Base-by-base conservation (phyloP, 306 rosid species). In the Argentina anserina region DNA sequence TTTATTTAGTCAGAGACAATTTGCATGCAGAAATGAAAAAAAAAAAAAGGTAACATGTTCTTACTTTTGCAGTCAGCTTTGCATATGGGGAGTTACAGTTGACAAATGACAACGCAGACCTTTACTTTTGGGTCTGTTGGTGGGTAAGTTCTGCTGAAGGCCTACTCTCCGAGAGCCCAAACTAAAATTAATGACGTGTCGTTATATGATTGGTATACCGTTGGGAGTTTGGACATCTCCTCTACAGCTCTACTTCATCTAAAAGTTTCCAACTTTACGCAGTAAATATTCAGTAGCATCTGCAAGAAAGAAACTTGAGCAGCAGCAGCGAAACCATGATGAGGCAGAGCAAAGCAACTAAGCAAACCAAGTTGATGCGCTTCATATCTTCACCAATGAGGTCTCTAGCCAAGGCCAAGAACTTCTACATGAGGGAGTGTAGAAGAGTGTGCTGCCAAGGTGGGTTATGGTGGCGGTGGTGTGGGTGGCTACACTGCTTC, bases 81-180 rank as follows among this genome's bases (percentile, higher is more conserved):
- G 88, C 98, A 93, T 7, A 78, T 59, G 56, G 97, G 39, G 90
- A 85, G 26, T 75, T 18, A 49, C 98, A 93, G 80, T 90, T 89
- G 76, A 90, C 31, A 55, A 13, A 89, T 89, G 76, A 90, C 31
- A 55, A 13, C 65, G 79, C 98, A 93, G 52, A 84, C 84, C 14
- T 52, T 93, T 60, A 88, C 90, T 5, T 78, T 83, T 1, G 88
- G 85, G 59, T 89, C 77, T 9, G 80, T 25, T 39, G 93, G 81
- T 23, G 84, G 77, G 67, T n/a, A n/a, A n/a, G n/a, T n/a, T n/a
- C n/a, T n/a, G n/a, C n/a, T n/a, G n/a, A n/a, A n/a, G n/a, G n/a
- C n/a, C n/a, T n/a, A n/a, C n/a, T n/a, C n/a, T n/a, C n/a, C n/a
- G n/a, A n/a, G n/a, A n/a, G n/a, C n/a, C n/a, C n/a, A n/a, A n/a